Percentiles rank a stretch among this genome's conserved stretches.
phyloP scores from a whole-genome alignment of 495 filamentous ascomycete genomes.

The Aspergillus nanangensis region DNA sequence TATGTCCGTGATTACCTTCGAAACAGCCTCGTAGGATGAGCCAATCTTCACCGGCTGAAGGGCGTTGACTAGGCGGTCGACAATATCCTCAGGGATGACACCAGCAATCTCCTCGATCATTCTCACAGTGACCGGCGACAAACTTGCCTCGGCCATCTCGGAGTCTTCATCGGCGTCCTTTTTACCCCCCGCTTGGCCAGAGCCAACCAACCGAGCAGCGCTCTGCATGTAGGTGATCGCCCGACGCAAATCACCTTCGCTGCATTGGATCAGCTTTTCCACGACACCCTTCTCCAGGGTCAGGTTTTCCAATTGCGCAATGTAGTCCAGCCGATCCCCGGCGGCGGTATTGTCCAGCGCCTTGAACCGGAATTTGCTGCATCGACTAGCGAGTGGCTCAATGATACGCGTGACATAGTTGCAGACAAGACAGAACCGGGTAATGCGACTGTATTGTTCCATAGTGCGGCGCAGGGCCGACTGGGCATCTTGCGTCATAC shows the following conservation, averaged over 20 bases:
- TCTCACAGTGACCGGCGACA: conserved; percentile 59
- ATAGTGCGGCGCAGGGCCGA: conserved; percentile 88
- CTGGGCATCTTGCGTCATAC: conserved; percentile 98
- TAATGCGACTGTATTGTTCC: conserved; percentile 97
- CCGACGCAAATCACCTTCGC: conserved; percentile 90
- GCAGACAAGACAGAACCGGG: conserved; percentile 94
- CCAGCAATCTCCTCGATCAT: conserved; percentile 94
- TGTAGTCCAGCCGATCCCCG: conserved; percentile 67
- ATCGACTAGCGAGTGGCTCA: conserved; percentile 84
- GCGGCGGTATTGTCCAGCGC: conserved; percentile 80
- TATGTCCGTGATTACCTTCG: conserved; percentile 77
- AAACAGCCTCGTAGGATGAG: conserved; percentile 67
- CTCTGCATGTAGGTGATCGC: conserved; percentile 96
- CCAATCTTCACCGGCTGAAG: conserved; percentile 67
- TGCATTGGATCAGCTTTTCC: conserved; percentile 77
- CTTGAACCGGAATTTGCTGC: conserved; percentile 98
- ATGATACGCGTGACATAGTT: conserved; percentile 99
- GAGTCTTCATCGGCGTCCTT: conserved; percentile 47
- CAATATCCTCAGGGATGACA: conserved; percentile 72
- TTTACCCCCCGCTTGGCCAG: conserved; percentile 30
- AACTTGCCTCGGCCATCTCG: conserved; percentile 42
- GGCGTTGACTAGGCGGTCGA: conserved; percentile 66
- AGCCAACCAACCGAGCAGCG: conserved; percentile 75
- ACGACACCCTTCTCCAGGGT: conserved; percentile 70
- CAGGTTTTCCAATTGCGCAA: conserved; percentile 73